phyloP scores from a whole-genome alignment of 2,329 filamentous ascomycete genomes.

The Colletotrichum godetiae region DNA sequence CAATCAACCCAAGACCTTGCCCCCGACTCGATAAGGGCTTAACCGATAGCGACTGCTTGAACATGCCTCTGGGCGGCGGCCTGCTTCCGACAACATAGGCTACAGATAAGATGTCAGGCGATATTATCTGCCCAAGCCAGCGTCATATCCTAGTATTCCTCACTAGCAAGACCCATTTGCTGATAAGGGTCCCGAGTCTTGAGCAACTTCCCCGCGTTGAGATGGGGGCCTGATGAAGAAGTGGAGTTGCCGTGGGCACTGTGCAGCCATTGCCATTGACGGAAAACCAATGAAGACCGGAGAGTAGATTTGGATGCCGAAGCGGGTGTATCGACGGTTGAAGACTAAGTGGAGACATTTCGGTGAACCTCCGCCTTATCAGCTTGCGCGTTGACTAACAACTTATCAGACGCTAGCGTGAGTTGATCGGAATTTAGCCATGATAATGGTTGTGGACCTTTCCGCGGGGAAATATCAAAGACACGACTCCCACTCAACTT shows the following conservation, averaged over 20 bases:
- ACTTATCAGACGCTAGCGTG: constrained; percentile 19
- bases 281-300: constrained; percentile 5
- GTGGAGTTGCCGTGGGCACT: constrained; percentile 28
- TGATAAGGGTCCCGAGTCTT: constrained; percentile 15
- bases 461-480: constrained; percentile 36
- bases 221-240: constrained; percentile 10
- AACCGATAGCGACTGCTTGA: background rate
- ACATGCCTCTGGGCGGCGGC: background rate
- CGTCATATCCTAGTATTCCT: constrained; percentile 8
- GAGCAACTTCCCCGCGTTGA: constrained; percentile 23
- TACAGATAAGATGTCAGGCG: constrained; percentile 27
- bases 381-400: constrained; percentile 34
- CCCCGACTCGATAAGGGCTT: background rate
- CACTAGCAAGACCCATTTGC: constrained; percentile 4
- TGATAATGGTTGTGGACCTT: constrained; percentile 28
- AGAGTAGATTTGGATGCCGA: constrained; percentile 10
- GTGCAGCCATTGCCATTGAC: background rate
- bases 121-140: background rate
- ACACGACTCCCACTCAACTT: constrained; percentile 22
- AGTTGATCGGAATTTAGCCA: constrained; percentile 4
- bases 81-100: background rate
- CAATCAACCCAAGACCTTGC: background rate
- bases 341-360: constrained; percentile 17
- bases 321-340: background rate
- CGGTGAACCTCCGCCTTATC: constrained; percentile 36